Evolutionary conservation across 352 stramenopile genomes (phyloP).

Genomic region (Elongisporangium anandrum): DNA sequence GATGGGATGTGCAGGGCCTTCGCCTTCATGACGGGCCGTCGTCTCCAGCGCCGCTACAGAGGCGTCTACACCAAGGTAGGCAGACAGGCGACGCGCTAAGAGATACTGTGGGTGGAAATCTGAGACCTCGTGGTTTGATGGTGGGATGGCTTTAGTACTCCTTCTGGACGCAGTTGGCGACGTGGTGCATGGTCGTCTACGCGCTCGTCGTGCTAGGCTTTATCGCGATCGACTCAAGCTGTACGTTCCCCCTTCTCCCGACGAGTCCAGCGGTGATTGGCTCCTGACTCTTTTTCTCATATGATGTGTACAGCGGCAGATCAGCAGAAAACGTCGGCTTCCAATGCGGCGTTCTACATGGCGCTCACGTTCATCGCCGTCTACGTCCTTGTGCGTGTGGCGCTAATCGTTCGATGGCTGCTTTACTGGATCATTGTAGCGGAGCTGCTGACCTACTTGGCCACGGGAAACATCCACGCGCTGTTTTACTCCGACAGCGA

Average conservation of each 20-base stretch:
- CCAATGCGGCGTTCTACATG: constrained; percentile 50
- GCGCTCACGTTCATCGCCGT: constrained; percentile 35
- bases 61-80: constrained; percentile 48
- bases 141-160: constrained; percentile 17
- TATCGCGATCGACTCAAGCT: constrained; percentile 21
- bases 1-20: constrained; percentile 20
- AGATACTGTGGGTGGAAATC: neutral
- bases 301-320: neutral
- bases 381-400: constrained; percentile 67
- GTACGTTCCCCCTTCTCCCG: constrained; percentile 8
- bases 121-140: neutral
- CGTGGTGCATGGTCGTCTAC: constrained; percentile 51
- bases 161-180: constrained; percentile 40
- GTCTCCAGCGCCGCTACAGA: constrained; percentile 46
- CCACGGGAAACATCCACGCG: constrained; percentile 42
- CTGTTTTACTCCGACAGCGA: constrained; percentile 36
- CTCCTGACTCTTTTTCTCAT: constrained; percentile 1
- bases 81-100: neutral
- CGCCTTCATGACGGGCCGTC: constrained; percentile 48
- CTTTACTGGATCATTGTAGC: constrained; percentile 80
- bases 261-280: neutral
- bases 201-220: constrained; percentile 40
- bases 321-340: constrained; percentile 17
- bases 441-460: constrained; percentile 46
- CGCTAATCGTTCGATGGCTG: constrained; percentile 77